Percentiles rank a stretch among this genome's conserved stretches.
These are phyloP conservation scores for Phytophthora cactorum DNA, from an alignment of 352 stramenopile species.

Conservation along the genomic window DNA sequence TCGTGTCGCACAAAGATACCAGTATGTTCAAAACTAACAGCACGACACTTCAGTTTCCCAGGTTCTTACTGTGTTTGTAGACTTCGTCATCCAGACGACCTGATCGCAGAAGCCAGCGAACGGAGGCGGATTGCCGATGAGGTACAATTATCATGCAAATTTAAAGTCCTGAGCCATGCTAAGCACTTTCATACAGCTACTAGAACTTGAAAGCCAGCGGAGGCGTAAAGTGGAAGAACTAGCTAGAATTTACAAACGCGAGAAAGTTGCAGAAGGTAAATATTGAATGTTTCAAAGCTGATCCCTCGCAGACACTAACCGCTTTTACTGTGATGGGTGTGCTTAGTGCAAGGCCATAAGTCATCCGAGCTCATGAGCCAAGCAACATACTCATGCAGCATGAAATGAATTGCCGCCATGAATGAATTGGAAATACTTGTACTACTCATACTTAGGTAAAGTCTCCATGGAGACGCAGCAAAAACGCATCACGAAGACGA, in stretches of 20 bases:
- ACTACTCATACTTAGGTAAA: constrained; percentile 23
- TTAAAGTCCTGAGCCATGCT: neutral
- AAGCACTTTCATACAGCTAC: constrained; percentile 5
- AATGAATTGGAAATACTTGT: constrained; percentile 19
- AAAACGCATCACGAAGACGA: constrained; percentile 17
- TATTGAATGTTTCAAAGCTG: neutral
- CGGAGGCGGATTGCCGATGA: constrained; percentile 32
- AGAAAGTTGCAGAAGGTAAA: constrained; percentile 24
- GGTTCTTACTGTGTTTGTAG: constrained; percentile 13
- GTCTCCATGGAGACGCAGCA: constrained; percentile 12
- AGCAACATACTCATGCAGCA: constrained; percentile 2
- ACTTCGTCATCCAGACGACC: constrained; percentile 30
- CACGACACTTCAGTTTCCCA: neutral
- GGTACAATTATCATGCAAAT: constrained; percentile 15
- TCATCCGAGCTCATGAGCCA: constrained; percentile 6
- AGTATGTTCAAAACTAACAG: constrained; percentile 9
- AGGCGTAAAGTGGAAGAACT: constrained; percentile 29
- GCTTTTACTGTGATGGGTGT: neutral
- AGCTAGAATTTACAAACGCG: constrained; percentile 19
- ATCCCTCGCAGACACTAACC: neutral
- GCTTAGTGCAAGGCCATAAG: constrained; percentile 11
- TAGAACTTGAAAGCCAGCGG: constrained; percentile 17
- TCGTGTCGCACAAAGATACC: constrained; percentile 33
- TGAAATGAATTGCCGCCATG: constrained; percentile 2
- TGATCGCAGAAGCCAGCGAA: constrained; percentile 40